These are phyloP conservation scores for Xerocomellus chrysenteron DNA, from an alignment of 768 basidiomycete genomes.

Conservation along the genomic window DNA sequence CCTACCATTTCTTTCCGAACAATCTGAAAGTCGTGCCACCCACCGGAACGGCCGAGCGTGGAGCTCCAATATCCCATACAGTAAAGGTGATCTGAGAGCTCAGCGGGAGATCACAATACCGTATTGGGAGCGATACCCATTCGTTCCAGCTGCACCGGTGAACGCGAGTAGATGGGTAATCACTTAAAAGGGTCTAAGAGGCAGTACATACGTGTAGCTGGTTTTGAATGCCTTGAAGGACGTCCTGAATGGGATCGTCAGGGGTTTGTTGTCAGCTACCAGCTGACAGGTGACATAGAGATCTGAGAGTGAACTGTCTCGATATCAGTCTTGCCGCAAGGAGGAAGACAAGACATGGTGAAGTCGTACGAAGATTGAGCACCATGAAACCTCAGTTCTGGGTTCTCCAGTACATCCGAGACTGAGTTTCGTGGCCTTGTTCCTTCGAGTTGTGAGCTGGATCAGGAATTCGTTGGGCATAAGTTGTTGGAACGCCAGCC, in stretches of 20 bases:
- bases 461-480: neutral
- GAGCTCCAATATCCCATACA: constrained; percentile 92
- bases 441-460: constrained; percentile 85
- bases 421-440: constrained; percentile 66
- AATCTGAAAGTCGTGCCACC: constrained; percentile 89
- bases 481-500: neutral
- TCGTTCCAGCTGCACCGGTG: constrained; percentile 80
- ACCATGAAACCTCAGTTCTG: constrained; percentile 81
- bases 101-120: constrained; percentile 90
- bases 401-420: constrained; percentile 79
- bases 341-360: constrained; percentile 5
- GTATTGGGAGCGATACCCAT: constrained; percentile 88
- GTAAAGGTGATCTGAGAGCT: constrained; percentile 90
- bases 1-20: constrained; percentile 92
- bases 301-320: constrained; percentile 78
- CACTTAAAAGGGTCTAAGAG: neutral
- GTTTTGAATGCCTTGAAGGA: constrained; percentile 91
- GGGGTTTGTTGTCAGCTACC: constrained; percentile 87
- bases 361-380: constrained; percentile 65
- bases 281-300: constrained; percentile 93
- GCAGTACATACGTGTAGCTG: constrained; percentile 59
- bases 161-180: neutral
- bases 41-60: constrained; percentile 75
- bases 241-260: constrained; percentile 90
- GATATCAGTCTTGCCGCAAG: constrained; percentile 17